Base-by-base conservation (phyloP, 2,329 filamentous ascomycete species). In the Zasmidium cellare region DNA sequence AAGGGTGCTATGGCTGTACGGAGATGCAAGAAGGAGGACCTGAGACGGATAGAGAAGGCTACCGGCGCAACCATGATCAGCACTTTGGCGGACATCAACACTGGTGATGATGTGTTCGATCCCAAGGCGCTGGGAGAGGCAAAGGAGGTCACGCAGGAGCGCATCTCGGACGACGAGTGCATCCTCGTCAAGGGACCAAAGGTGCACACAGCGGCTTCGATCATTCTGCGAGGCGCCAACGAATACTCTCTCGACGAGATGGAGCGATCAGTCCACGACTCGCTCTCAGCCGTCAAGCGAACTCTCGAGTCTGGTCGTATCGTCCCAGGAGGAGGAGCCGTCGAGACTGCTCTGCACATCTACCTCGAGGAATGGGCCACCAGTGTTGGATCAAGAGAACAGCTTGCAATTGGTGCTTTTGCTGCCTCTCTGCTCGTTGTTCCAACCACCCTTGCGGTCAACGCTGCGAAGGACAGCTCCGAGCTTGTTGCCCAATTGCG, bases 351-450 rank as follows among this genome's bases (percentile, higher is more conserved):
- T 50, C 85, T 99, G 65, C 94, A 97, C 80, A 99, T 99, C 74
- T 99, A 97, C 79, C 85, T 99, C 31, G 94, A 99, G 80, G 94
- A 99, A 78, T 99, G 96, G 77, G 94, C 94, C 53, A 93, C 94
- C 69, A 97, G 94, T 38, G 93, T 99, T 62, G 85, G 93, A 66
- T 97, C 93, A 55, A 88, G 94, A 69, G 94, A 99, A 79, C 94
- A 99, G 80, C 87, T 99, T 53, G 94, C 94, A 64, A 97, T 99
- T 72, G 94, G 91, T 73, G 93, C 97, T 77, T 99, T 99, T 71
- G 94, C 94, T 9, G 91, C 96, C 74, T 88, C 94, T 24, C 89
- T 99, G 47, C 90, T 99, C 55, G 82, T 93, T 62, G 94, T 99
- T 59, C 94, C 94, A 73, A 97, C 96, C 81, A 99, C 94, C 6